Evolutionary conservation across 2,329 filamentous ascomycete genomes (phyloP).

Genomic region (Pseudogymnoascus sp.): DNA sequence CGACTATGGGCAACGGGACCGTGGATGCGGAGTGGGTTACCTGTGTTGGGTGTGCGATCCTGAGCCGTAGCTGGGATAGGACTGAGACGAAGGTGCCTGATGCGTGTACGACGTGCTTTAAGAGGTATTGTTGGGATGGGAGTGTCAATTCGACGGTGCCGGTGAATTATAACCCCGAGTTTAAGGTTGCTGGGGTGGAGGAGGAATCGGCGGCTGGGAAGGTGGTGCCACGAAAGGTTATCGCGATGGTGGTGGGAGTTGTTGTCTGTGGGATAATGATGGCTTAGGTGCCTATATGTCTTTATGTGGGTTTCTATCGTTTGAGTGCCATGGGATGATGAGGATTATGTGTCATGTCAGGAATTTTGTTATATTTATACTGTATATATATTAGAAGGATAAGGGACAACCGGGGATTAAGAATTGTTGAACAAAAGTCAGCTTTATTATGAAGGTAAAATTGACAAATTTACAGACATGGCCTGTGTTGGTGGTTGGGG

Average conservation of each 20-base stretch:
- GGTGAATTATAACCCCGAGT: constrained; percentile 19
- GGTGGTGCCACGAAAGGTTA: not conserved
- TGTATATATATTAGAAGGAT: not conserved
- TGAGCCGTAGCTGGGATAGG: constrained; percentile 66
- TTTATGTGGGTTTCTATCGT: not conserved
- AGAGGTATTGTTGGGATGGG: constrained; percentile 87
- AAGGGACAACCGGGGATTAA: too few species aligned
- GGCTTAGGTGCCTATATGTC: not conserved
- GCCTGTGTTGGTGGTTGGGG: too few species aligned
- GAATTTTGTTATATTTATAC: not conserved
- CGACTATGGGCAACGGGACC: constrained; percentile 75
- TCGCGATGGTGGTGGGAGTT: not conserved
- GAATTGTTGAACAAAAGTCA: too few species aligned
- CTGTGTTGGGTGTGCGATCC: constrained; percentile 82
- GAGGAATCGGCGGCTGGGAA: not conserved
- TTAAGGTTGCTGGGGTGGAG: not conserved
- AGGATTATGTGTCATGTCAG: not conserved
- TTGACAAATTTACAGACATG: too few species aligned
- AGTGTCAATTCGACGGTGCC: constrained; percentile 19
- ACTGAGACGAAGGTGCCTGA: constrained; percentile 62
- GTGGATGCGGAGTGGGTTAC: constrained; percentile 66
- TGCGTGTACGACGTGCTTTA: constrained; percentile 70
- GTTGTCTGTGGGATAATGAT: not conserved
- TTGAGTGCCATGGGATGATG: not conserved
- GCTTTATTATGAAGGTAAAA: too few species aligned